These are phyloP conservation scores for Solanum hybrid DNA, from an alignment of 305 asterid genomes.

Conservation along the genomic window DNA sequence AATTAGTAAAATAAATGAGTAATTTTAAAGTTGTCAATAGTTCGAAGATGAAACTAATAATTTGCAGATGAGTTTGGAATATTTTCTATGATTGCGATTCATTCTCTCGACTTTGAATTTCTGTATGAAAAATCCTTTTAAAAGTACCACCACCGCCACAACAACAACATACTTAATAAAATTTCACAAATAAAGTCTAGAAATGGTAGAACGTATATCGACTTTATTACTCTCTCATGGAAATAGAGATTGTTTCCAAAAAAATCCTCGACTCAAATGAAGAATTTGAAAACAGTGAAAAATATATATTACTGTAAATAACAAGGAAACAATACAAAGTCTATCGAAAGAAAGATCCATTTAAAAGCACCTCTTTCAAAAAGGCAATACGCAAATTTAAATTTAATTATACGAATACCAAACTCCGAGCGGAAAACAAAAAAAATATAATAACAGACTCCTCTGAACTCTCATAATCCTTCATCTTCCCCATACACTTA, in stretches of 20 bases:
- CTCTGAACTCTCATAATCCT: not conserved
- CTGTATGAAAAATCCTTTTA: not conserved
- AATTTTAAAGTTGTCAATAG: not conserved
- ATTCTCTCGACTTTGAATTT: not conserved
- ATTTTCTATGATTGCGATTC: not conserved
- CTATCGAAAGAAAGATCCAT: not conserved
- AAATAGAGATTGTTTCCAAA: no score
- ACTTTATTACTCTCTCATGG: fast-evolving
- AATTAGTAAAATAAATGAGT: no score
- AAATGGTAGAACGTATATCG: no score
- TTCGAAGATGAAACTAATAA: no score
- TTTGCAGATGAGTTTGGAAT: not conserved
- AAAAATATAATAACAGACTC: not conserved
- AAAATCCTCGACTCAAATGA: not conserved
- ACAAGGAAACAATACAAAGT: no score
- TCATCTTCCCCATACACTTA: not conserved
- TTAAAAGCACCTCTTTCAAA: not conserved
- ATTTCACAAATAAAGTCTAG: no score
- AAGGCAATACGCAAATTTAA: not conserved
- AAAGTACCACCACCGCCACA: not conserved
- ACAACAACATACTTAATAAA: no score
- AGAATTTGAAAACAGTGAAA: not conserved
- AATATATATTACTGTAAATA: no score
- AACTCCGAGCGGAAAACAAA: not conserved
- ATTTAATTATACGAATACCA: not conserved